Evolutionary conservation across 116 monocot species (phyloP).

Genomic region (Thalassia testudinum): DNA sequence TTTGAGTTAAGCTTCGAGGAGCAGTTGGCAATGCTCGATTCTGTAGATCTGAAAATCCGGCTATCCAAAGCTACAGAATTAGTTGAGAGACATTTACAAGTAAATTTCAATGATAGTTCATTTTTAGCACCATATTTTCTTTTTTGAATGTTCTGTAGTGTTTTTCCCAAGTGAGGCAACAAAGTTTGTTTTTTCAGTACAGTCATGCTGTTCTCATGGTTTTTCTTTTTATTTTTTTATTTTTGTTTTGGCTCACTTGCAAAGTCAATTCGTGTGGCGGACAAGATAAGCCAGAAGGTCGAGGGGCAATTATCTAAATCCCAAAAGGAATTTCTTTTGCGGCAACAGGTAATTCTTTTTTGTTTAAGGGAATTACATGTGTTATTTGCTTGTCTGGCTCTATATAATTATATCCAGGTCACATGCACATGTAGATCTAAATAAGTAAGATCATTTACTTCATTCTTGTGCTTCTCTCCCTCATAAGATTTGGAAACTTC

Average conservation of each 20-base stretch:
- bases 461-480: neutral
- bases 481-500: neutral
- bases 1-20: slow-evolving; percentile 99
- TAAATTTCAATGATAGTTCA: slow-evolving; percentile 6
- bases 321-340: slow-evolving; percentile 94
- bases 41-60: slow-evolving; percentile 81
- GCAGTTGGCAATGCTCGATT: slow-evolving; percentile 95
- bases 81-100: slow-evolving; percentile 93
- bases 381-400: no score
- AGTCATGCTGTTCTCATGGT: no score
- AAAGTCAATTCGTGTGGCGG: slow-evolving; percentile 95
- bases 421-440: no score
- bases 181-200: no score
- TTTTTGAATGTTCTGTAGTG: neutral
- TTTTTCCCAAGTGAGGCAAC: no score
- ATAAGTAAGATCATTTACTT: no score
- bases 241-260: no score
- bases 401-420: no score
- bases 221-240: no score
- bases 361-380: slow-evolving; percentile 1
- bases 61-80: slow-evolving; percentile 87
- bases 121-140: neutral
- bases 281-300: slow-evolving; percentile 97
- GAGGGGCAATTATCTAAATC: slow-evolving; percentile 96
- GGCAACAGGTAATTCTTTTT: slow-evolving; percentile 82